Conservation (phyloP, 805 yeast genomes). For the Candida dajiaensis region DNA sequence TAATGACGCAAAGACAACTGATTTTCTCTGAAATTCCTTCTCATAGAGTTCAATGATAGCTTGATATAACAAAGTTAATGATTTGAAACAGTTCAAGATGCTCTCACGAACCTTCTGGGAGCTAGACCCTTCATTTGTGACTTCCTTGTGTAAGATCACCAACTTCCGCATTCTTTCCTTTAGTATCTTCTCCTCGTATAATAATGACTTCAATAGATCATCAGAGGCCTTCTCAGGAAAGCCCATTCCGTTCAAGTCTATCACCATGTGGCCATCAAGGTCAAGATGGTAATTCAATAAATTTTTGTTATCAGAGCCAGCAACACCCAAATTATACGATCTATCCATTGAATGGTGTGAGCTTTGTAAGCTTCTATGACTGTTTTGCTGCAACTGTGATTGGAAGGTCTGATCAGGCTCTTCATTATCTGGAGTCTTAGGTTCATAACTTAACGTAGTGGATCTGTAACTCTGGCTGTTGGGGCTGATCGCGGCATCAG, state of each 20-base stretch:
- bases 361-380: not conserved
- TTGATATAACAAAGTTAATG: constrained; percentile 32
- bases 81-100: constrained; percentile 28
- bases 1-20: constrained; percentile 24
- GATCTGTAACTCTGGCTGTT: not conserved
- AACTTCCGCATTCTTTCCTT: constrained; percentile 13
- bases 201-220: constrained; percentile 13
- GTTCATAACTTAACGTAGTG: not conserved
- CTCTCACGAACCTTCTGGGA: constrained; percentile 25
- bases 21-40: constrained; percentile 27
- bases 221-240: constrained; percentile 1
- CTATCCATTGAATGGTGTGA: not conserved
- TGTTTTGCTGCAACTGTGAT: not conserved
- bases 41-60: constrained; percentile 37
- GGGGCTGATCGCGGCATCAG: not conserved
- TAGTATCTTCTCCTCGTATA: constrained; percentile 16
- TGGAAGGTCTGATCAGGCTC: not conserved
- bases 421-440: constrained; percentile 1
- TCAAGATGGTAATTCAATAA: not conserved
- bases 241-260: not conserved
- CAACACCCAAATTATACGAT: not conserved
- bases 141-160: constrained; percentile 19
- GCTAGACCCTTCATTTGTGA: constrained; percentile 28
- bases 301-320: not conserved
- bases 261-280: not conserved